Base-by-base conservation (phyloP, 2,329 filamentous ascomycete genomes). In the Trematosphaeria pertusa region DNA sequence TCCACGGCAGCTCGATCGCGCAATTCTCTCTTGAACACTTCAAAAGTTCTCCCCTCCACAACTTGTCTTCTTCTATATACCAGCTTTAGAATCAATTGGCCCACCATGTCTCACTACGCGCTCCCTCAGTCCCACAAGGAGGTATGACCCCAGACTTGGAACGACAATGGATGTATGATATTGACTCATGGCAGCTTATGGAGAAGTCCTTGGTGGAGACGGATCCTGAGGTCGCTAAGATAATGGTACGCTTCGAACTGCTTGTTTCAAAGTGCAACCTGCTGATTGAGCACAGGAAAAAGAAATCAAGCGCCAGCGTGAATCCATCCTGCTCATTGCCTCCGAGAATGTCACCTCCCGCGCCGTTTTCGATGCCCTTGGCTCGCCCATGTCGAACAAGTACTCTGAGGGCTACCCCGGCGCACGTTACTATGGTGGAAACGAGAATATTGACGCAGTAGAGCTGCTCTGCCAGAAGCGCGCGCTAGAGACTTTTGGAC, bases 361-460 rank as follows among this genome's bases (percentile, higher is more conserved):
- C 59, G 66, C 65, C 59, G 63, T 72, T 55, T 71, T 67, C 52
- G 71, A 73, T 65, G 67, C 74, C 49, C 58, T 71, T 88, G 89
- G 72, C 43, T 73, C 72, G 44, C 70, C 71, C 59, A 74, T 74
- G 72, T 74, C 89, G 77, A 96, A 97, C 76, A 97, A 99, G 74
- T 99, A 99, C 78, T 97, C 94, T 0, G 94, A 99, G 75, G 94
- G 94, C 40, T 99, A 99, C 66, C 94, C 93, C 22, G 94, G 94
- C 46, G 93, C 93, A 51, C 83, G 93, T 69, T 97, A 97, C 78
- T 97, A 97, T 70, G 93, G 93, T 43, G 93, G 93, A 56, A 97
- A 97, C 73, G 89, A 97, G 75, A 91, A 92, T 73, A 97, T 97
- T 66, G 93, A 97, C 67, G 84, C 91, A 66, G 85, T 93, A 5